Conservation (phyloP, 192 early-diverging fungal genomes). For the Spizellomyces punctatus region DNA sequence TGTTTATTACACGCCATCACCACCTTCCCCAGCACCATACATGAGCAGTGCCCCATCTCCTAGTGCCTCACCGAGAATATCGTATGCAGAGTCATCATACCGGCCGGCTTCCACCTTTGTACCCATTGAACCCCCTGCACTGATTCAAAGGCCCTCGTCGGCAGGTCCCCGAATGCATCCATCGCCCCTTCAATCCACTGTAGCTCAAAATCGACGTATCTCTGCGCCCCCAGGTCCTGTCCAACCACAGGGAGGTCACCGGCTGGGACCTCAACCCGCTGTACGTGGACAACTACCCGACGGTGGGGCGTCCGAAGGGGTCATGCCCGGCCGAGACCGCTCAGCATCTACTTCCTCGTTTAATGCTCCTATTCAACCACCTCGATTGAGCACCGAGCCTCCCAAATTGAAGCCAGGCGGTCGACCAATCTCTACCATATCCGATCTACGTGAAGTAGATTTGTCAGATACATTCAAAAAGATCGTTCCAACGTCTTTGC, state of each 20-base stretch:
- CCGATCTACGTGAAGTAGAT: background rate
- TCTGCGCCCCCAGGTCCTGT: too few species aligned
- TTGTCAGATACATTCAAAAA: slow-evolving; percentile 21
- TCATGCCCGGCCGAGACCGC: background rate
- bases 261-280: background rate
- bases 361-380: background rate
- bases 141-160: background rate
- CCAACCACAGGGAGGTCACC: background rate
- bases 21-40: too few species aligned
- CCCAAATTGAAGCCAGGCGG: background rate
- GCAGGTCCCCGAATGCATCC: too few species aligned
- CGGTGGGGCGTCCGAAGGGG: background rate
- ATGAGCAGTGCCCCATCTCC: too few species aligned
- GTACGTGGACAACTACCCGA: background rate
- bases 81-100: too few species aligned
- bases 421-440: background rate
- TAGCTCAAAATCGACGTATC: too few species aligned
- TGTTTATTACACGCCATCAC: too few species aligned
- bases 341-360: background rate
- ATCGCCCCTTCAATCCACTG: too few species aligned
- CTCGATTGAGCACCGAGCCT: background rate
- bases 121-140: background rate
- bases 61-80: too few species aligned
- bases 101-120: too few species aligned
- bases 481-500: slow-evolving; percentile 6